These are phyloP conservation scores for Nissolia schottii DNA, from an alignment of 306 rosid species.

Conservation along the genomic window DNA sequence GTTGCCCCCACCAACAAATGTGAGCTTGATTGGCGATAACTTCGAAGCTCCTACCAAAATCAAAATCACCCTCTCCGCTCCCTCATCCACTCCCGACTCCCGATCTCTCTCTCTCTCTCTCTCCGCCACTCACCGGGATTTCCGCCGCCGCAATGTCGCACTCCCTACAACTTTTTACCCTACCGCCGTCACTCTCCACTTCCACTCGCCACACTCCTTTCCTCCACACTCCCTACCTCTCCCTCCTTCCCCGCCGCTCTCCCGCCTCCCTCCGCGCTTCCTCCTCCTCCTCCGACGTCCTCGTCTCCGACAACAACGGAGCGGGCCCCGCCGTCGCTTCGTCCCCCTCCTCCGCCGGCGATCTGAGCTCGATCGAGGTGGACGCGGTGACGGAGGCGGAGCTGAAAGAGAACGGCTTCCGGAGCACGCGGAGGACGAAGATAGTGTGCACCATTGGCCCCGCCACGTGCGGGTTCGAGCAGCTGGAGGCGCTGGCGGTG, in stretches of 20 bases:
- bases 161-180: constrained; percentile 55
- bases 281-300: neutral
- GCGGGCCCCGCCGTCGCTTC: neutral
- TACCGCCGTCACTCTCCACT: constrained; percentile 23
- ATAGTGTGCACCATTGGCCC: constrained; percentile 92
- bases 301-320: constrained; percentile 22
- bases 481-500: constrained; percentile 88
- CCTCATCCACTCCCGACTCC: neutral
- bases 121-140: neutral
- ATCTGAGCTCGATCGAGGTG: constrained; percentile 67
- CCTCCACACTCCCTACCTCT: constrained; percentile 18
- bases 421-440: constrained; percentile 85
- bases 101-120: neutral
- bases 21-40: neutral
- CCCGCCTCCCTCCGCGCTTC: constrained; percentile 20
- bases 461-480: constrained; percentile 69
- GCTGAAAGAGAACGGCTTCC: constrained; percentile 82
- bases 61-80: neutral
- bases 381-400: constrained; percentile 82
- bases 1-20: neutral
- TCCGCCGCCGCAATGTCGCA: constrained; percentile 49
- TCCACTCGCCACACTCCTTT: constrained; percentile 1
- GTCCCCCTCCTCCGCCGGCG: constrained; percentile 36
- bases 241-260: constrained; percentile 1
- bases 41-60: neutral